Percentiles rank a stretch among this genome's conserved stretches.
Evolutionary conservation across 78 protist genomes (phyloP).

Genomic region (Dictyostelium intermedium): DNA sequence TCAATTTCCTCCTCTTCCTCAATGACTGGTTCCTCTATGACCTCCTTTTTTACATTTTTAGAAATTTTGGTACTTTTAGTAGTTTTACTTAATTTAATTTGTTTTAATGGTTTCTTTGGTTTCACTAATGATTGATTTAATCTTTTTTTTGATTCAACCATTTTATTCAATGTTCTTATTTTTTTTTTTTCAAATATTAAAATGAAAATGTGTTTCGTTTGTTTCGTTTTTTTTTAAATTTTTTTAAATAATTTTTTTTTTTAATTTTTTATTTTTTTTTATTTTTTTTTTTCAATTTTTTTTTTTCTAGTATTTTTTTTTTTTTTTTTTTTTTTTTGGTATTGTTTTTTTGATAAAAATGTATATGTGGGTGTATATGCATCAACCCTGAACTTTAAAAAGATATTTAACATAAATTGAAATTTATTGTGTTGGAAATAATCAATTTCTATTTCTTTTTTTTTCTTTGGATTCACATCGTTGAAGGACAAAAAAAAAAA

Average conservation of each 20-base stretch:
- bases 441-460: too few species aligned
- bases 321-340: not conserved
- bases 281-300: not conserved
- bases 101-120: not conserved
- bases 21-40: not conserved
- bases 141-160: constrained; percentile 8
- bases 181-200: not conserved
- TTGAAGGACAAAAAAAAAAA: too few species aligned
- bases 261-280: not conserved
- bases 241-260: too few species aligned
- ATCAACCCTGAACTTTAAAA: too few species aligned
- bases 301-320: not conserved
- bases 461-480: too few species aligned
- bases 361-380: too few species aligned
- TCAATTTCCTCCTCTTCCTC: not conserved
- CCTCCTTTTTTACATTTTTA: constrained; percentile 36
- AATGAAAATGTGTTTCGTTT: not conserved
- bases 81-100: not conserved
- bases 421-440: too few species aligned
- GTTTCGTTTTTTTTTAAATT: constrained; percentile 3
- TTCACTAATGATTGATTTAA: not conserved
- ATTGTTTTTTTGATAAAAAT: too few species aligned
- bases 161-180: not conserved
- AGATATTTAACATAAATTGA: too few species aligned
- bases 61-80: not conserved